phyloP scores from a whole-genome alignment of 371 early-diverging fungal genomes.

The Thermomucor indicae-seudaticae region DNA sequence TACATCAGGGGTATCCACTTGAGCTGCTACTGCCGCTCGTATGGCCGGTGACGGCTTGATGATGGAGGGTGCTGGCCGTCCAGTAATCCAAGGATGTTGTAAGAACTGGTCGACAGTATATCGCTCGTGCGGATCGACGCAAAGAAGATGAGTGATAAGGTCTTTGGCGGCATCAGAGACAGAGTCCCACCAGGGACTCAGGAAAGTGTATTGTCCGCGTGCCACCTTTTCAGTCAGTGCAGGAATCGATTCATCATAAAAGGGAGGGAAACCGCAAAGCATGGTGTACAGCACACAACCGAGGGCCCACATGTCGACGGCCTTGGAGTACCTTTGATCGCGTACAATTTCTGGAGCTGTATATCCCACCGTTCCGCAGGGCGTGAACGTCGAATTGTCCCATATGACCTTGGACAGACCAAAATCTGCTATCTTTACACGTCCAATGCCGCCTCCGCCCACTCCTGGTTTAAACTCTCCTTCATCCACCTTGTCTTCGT shows the following conservation, averaged over 20 bases:
- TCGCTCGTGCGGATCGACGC: constrained; percentile 49
- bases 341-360: constrained; percentile 78
- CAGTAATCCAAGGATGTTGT: constrained; percentile 76
- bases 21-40: too few relatives aligned
- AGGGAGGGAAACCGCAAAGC: constrained; percentile 77
- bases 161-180: constrained; percentile 67
- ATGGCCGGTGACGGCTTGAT: neutral
- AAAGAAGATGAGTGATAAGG: constrained; percentile 62
- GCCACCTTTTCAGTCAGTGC: constrained; percentile 60
- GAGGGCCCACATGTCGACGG: constrained; percentile 81
- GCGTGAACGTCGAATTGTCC: constrained; percentile 67
- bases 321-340: constrained; percentile 62
- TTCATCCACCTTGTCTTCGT: constrained; percentile 50
- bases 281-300: constrained; percentile 81
- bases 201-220: constrained; percentile 57
- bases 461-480: constrained; percentile 53
- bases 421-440: constrained; percentile 72
- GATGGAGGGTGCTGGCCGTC: neutral
- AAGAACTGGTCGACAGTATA: constrained; percentile 67
- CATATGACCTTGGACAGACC: constrained; percentile 68
- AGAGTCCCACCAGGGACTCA: constrained; percentile 78
- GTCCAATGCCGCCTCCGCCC: constrained; percentile 66
- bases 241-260: constrained; percentile 66
- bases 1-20: neutral
- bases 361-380: constrained; percentile 78